Evolutionary conservation across 441 rosid genomes (phyloP).

Genomic region (Gossypium gossypioides): DNA sequence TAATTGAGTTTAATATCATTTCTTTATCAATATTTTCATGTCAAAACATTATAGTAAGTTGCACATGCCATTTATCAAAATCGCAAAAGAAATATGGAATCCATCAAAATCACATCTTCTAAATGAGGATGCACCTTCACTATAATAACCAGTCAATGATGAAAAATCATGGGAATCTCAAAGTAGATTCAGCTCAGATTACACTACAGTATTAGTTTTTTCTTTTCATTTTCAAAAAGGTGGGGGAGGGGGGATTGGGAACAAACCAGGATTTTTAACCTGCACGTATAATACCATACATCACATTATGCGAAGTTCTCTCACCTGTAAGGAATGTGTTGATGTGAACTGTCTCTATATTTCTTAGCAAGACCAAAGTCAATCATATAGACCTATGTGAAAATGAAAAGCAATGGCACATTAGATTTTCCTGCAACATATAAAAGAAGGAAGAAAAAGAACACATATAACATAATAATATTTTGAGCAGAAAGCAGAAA

Average conservation of each 20-base stretch:
- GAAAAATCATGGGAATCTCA: not conserved
- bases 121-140: not conserved
- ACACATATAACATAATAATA: not conserved
- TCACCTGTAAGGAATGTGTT: conserved; percentile 93
- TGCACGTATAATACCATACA: not conserved
- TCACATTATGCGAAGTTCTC: not conserved
- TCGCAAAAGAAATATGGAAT: not conserved
- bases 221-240: not conserved
- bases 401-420: not conserved
- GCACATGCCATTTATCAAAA: not conserved
- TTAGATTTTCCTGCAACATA: not conserved
- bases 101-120: not conserved
- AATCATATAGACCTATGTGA: conserved; percentile 65
- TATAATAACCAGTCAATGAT: not conserved
- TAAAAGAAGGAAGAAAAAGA: not conserved
- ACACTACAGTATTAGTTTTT: not conserved
- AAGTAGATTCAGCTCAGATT: not conserved
- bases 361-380: conserved; percentile 98
- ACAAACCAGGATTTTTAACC: not conserved
- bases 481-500: conserved; percentile 13
- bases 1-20: not conserved
- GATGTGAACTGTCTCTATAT: conserved; percentile 83
- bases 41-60: not conserved
- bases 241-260: not conserved
- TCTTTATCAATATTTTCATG: not conserved